Conservation (phyloP, 2,329 filamentous ascomycete genomes). For the Torrubiella hemipterigena region DNA sequence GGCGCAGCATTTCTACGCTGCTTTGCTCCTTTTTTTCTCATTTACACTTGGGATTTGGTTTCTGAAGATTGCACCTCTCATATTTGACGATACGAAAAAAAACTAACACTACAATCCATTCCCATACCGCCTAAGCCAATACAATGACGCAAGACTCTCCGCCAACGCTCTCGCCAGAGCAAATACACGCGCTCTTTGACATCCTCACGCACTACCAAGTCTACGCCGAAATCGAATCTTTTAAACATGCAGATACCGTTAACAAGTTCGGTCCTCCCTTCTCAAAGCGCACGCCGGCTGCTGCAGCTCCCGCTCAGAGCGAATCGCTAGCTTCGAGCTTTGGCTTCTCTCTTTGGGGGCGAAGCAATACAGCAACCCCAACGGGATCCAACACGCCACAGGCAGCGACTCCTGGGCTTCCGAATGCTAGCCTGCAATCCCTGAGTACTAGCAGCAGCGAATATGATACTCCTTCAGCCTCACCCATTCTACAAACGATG, state of each 20-base stretch:
- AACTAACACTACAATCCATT: too few species aligned
- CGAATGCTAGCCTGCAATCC: too few species aligned
- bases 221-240: conserved; percentile 58
- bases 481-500: conserved; percentile 58
- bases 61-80: too few species aligned
- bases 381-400: conserved; percentile 4
- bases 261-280: conserved; percentile 62
- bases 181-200: conserved; percentile 43
- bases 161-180: conserved; percentile 24
- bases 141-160: too few species aligned
- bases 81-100: too few species aligned
- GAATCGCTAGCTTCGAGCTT: conserved; percentile 8
- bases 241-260: conserved; percentile 54
- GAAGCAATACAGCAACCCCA: conserved; percentile 1
- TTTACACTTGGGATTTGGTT: too few species aligned
- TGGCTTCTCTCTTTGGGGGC: conserved; percentile 4
- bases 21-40: too few species aligned
- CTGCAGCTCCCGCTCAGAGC: conserved; percentile 10
- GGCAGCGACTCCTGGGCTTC: conserved; percentile 1
- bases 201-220: conserved; percentile 48
- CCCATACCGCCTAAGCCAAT: too few species aligned
- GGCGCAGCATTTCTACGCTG: too few species aligned
- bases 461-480: conserved; percentile 26
- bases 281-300: conserved; percentile 12
- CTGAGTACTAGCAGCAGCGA: conserved; percentile 9